Percentiles rank a stretch among this genome's conserved stretches.
phyloP scores from a whole-genome alignment of 176 grass and related monocot genomes.

The Hordeum marinum region DNA sequence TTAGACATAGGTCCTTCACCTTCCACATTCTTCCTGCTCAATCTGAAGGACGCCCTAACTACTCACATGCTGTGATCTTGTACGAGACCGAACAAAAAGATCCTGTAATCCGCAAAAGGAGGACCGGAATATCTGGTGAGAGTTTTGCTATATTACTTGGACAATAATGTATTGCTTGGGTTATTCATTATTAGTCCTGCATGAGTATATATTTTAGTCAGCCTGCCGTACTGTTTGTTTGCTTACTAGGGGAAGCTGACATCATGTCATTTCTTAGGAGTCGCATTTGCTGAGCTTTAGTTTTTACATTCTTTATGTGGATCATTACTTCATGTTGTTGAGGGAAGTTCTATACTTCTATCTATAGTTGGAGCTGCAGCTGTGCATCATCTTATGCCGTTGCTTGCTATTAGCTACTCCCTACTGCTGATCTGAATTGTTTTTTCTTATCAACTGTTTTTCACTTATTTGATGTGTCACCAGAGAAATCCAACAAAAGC shows the following conservation, averaged over 20 bases:
- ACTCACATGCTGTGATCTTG: conserved; percentile 53
- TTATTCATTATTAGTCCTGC: not conserved
- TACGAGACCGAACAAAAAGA: conserved; percentile 25
- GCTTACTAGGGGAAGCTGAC: not conserved
- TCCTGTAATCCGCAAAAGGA: conserved; percentile 8
- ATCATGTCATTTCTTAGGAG: not conserved
- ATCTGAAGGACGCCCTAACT: conserved; percentile 21
- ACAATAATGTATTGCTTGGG: conserved; percentile 1
- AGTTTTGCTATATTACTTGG: conserved; percentile 3
- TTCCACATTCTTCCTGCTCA: conserved; percentile 50
- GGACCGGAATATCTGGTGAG: conserved; percentile 33
- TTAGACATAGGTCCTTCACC: conserved; percentile 10
- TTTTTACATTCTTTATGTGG: conserved; percentile 3
- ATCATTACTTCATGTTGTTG: conserved; percentile 6
- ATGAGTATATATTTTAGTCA: conserved; percentile 9
- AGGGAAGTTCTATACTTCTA: not conserved
- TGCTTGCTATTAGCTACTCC: not conserved
- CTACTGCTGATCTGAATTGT: not conserved
- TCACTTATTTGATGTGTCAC: not conserved
- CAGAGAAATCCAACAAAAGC: conserved; percentile 21
- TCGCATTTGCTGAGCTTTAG: not conserved
- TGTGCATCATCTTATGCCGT: not conserved
- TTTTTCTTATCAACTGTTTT: conserved; percentile 1
- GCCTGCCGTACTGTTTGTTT: not conserved
- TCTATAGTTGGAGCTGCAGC: not conserved